Evolutionary conservation across 2,329 filamentous ascomycete species (phyloP), one percentile per base, ranked within the genome.

Genomic region (Zymoseptoria passerinii): DNA sequence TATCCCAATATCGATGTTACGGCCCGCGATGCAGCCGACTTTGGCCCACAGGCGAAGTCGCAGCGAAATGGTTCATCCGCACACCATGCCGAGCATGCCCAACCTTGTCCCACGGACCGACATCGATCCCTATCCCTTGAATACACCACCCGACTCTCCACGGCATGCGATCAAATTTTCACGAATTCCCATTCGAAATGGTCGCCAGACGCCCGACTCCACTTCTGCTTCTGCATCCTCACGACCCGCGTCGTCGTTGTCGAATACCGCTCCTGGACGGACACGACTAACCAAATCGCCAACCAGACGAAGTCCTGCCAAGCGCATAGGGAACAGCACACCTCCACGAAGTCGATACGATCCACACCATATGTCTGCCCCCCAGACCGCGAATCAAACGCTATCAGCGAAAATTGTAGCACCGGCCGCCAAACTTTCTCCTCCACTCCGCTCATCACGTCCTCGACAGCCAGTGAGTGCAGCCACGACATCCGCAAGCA

Each of bases 401-500:
- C 66, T 94, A 10, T 85, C 87, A 65, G 88, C 89, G 48, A 89
- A 88, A 70, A 88, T 94, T 64, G 82, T 87, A 58, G 78, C 83
- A 35, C 83, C 88, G 50, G 79, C 80, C 18, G 83, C 88, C 0
- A 90, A 89, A 69, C 80, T 86, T 35, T 95, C 91, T 1, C 90
- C 90, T 3, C 84, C 87, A 8, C 76, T 95, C 53, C 83, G 90
- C 68, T 94, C 89, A 68, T 94, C 90, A 49, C 81, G 89, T 49
- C 89, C 89, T n/a, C 81, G 90, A 54, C 86, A 90, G 68, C 86
- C 88, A 8, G 85, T 95, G 20, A 90, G 89, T 8, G 79, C 83
- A 56, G 87, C 87, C n/a, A 82, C 82, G 2, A 88, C 87, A n/a
- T 79, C 85, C 29, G 83, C 85, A 56, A 88, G 87, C 40, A 83